Evolutionary conservation across 2,329 filamentous ascomycete genomes (phyloP), one percentile per base, ranked within the genome.

Genomic region (Colletotrichum sp.): DNA sequence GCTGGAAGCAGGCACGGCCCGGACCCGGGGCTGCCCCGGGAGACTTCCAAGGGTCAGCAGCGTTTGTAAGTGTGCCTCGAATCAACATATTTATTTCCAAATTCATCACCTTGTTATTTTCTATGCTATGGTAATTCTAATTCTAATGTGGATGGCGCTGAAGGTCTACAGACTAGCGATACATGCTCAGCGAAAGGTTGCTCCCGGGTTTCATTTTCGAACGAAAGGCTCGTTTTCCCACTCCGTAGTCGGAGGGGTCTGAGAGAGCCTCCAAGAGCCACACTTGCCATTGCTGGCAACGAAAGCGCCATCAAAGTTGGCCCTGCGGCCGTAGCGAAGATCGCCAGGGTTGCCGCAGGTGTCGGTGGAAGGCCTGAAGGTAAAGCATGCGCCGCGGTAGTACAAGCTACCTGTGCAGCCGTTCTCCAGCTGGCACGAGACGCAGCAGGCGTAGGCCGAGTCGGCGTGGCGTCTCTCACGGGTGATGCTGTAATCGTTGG

Each of bases 241-340:
- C n/a, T 67, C 32, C 9, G 44, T 16, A n/a, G 62, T n/a, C 12
- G 52, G 65, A 24, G 49, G 63, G 15, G 67, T 68, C 44, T 21
- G 21, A 15, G 64, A 73, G 15, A 76, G 36, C n/a, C 15, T 8
- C 74, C 74, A 76, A 21, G 64, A 64, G 26, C 57, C 64, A 10
- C 74, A 76, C 21, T 57, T 12, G 3, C 74, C 74, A 21, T 76
- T 76, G 44, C 74, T 76, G n/a, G 74, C 74, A 26, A 44, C 49
- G 16, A 76, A 74, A 9, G 59, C 10, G 16, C 39, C 26, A 6
- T 24, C 34, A 8, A 24, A 36, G 9, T 8, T 49, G 18, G 21
- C 12, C 9, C 39, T 49, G 24, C n/a, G 60, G 6, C 26, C 65
- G 8, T 21, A 73, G 13, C 70, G 70, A 59, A 76, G 64, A 44